These are phyloP conservation scores for Clavispora vitiphila DNA, from an alignment of 805 yeast genomes.

Conservation along the genomic window DNA sequence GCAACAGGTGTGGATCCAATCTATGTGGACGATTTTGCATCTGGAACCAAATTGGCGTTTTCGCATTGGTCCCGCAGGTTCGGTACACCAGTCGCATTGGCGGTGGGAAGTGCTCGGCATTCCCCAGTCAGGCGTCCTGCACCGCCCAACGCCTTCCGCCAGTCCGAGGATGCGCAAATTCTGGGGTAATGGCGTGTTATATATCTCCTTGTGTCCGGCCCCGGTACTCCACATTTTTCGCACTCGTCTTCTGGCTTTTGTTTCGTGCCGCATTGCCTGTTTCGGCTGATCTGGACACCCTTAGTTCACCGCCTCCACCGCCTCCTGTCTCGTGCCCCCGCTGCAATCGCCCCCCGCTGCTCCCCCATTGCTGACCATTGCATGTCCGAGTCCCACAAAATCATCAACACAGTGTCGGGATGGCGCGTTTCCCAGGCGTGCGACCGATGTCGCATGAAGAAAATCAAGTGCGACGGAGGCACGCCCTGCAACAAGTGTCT, in stretches of 20 bases:
- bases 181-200: constrained; percentile 1
- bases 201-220: constrained; percentile 1
- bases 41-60: too few species aligned
- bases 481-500: constrained; percentile 68
- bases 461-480: constrained; percentile 71
- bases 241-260: background rate
- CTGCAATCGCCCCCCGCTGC: too few species aligned
- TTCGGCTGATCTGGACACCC: background rate
- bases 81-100: too few species aligned
- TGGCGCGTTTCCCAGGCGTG: constrained; percentile 73
- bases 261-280: background rate
- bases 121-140: constrained; percentile 1
- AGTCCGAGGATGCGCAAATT: constrained; percentile 2
- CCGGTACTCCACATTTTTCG: background rate
- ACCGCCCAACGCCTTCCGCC: constrained; percentile 1
- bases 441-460: constrained; percentile 73
- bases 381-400: constrained; percentile 23
- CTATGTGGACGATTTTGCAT: too few species aligned
- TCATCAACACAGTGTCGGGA: constrained; percentile 35
- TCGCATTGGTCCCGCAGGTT: too few species aligned
- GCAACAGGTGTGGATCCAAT: too few species aligned
- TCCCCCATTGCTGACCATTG: too few species aligned
- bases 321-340: too few species aligned
- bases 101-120: too few species aligned
- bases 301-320: background rate